Evolutionary conservation across 306 rosid species (phyloP), one percentile per base, ranked within the genome.

Genomic region (Sophora flavescens): DNA sequence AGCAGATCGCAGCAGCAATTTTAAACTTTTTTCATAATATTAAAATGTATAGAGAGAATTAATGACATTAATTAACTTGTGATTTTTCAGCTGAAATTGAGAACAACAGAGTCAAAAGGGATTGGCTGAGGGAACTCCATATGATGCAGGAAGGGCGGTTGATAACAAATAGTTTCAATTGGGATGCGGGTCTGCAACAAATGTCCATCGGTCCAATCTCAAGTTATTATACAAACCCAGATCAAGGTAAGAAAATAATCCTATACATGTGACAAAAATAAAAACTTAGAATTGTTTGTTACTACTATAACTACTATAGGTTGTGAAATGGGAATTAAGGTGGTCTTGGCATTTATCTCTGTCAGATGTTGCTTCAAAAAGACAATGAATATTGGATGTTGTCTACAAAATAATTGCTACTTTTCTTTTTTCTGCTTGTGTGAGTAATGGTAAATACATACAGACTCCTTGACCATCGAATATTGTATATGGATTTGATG

Each of bases 71-170:
- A 26, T 76, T 53, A 17, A 6, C 32, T 26, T 10, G 4, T 26
- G 6, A 2, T 44, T 44, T 57, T 30, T 36, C 74, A 90, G 96
- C 39, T 70, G 81, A 81, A 60, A 70, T 83, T 22, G 91, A 81
- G 59, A 76, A 18, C 66, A 85, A 74, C 44, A 76, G 38, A 67
- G 61, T 75, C 3, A 88, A 89, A 70, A 35, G 87, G 77, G 16
- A 26, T 16, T 82, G 65, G 68, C 58, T 83, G 56, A 76, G 76
- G 66, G 72, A 54, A 42, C 35, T 88, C 28, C 74, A 80, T 2
- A 14, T 7, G 26, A 59, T n/a, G 6, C 68, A 78, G 45, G 61
- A 59, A 10, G 58, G 51, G 22, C 76, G 59, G 48, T 6, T 30
- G 6, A 70, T 63, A 16, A 54, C 22, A 16, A 13, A 15, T 12